Evolutionary conservation across 176 grass and related monocot species (phyloP).

Genomic region (Zea mays): DNA sequence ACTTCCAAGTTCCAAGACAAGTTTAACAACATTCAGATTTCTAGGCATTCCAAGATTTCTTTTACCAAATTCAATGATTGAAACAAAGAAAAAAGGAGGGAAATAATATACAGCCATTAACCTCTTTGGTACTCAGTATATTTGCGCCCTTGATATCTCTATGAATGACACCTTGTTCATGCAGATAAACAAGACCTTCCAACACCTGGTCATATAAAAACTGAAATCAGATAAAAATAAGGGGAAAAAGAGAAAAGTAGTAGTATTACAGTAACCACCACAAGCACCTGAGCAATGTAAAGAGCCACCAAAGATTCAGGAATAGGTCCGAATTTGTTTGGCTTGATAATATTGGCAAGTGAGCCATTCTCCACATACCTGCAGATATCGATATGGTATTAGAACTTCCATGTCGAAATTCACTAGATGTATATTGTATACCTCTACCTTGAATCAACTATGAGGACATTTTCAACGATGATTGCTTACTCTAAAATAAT

Average conservation of each 20-base stretch:
- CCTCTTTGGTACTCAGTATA: too few species aligned
- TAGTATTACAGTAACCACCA: constrained; percentile 17
- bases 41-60: background rate
- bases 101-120: too few species aligned
- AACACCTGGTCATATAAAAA: too few species aligned
- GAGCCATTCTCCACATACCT: constrained; percentile 99
- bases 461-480: background rate
- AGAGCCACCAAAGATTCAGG: constrained; percentile 94
- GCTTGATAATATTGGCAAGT: constrained; percentile 98
- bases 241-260: too few species aligned
- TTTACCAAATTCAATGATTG: too few species aligned
- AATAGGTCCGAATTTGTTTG: constrained; percentile 99
- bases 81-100: too few species aligned
- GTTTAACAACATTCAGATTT: background rate
- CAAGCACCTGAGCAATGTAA: constrained; percentile 93
- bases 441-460: constrained; percentile 10
- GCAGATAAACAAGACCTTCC: too few species aligned
- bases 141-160: too few species aligned
- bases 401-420: constrained; percentile 28
- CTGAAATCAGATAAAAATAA: too few species aligned
- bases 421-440: background rate
- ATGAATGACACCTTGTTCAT: too few species aligned
- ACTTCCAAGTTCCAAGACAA: background rate
- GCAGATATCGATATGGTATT: constrained; percentile 35
- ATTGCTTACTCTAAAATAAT: constrained; percentile 93